A percentile compares a stretch with the other conserved stretches of the same genome.
Evolutionary conservation across 192 early-diverging fungal species (phyloP).

Genomic region (Coemansia sp.): DNA sequence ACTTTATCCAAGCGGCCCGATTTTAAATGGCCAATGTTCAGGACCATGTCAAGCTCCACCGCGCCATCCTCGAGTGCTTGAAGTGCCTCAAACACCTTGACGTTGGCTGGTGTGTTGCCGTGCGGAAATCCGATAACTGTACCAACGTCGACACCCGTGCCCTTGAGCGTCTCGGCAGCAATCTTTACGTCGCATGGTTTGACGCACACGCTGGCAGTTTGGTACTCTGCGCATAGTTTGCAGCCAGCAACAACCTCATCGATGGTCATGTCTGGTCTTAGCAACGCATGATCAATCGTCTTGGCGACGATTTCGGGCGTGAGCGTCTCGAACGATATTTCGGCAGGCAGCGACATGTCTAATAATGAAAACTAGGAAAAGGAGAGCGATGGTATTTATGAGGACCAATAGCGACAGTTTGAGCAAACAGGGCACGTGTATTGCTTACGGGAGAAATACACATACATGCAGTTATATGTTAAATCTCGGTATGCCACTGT

Average conservation of each 20-base stretch:
- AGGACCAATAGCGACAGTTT: background rate
- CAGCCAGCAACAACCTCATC: slow-evolving; percentile 57
- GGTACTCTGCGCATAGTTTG: slow-evolving; percentile 53
- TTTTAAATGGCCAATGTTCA: slow-evolving; percentile 59
- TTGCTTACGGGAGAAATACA: too few species aligned
- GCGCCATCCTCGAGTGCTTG: slow-evolving; percentile 60
- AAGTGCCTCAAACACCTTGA: slow-evolving; percentile 58
- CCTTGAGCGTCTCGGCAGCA: slow-evolving; percentile 41
- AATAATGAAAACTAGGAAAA: background rate
- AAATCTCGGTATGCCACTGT: too few species aligned
- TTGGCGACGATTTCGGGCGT: slow-evolving; percentile 56
- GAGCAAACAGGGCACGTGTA: background rate
- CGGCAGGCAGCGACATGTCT: slow-evolving; percentile 15
- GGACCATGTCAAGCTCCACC: slow-evolving; percentile 61
- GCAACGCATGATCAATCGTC: slow-evolving; percentile 62
- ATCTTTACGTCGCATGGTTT: slow-evolving; percentile 62
- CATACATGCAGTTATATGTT: too few species aligned
- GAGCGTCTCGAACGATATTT: slow-evolving; percentile 50
- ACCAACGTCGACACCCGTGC: slow-evolving; percentile 56
- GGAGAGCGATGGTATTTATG: background rate
- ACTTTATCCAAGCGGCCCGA: slow-evolving; percentile 49
- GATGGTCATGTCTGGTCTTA: slow-evolving; percentile 58
- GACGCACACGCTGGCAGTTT: slow-evolving; percentile 60
- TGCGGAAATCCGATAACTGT: slow-evolving; percentile 65
- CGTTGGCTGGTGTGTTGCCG: slow-evolving; percentile 54